Percentiles rank a stretch among this genome's conserved stretches.
These are phyloP conservation scores for Ensete glaucum DNA, from an alignment of 176 grass and related monocot species.

Conservation along the genomic window DNA sequence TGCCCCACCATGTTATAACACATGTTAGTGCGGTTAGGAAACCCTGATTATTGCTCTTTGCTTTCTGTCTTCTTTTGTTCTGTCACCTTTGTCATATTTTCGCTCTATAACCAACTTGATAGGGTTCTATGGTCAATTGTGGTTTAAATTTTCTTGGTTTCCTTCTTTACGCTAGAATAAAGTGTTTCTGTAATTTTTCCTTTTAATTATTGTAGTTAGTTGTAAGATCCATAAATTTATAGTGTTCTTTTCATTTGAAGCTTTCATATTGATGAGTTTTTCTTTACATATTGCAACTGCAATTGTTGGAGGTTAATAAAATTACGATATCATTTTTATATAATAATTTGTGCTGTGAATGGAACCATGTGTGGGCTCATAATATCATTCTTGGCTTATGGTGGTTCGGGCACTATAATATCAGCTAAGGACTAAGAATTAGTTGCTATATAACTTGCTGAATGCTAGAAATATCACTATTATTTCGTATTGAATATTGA, in stretches of 20 bases:
- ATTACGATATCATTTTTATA: neutral
- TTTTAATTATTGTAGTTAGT: neutral
- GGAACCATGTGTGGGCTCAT: neutral
- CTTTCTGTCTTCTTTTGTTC: neutral
- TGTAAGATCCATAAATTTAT: neutral
- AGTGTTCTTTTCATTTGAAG: neutral
- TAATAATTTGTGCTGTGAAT: neutral
- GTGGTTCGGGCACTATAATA: too few relatives aligned
- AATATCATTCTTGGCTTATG: too few relatives aligned
- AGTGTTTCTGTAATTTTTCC: too few relatives aligned
- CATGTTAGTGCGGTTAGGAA: too few relatives aligned
- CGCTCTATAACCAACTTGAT: neutral
- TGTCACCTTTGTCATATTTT: neutral
- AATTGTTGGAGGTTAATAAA: too few relatives aligned
- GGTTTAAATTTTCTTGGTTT: neutral
- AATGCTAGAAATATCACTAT: neutral
- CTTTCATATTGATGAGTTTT: neutral
- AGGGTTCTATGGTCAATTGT: neutral
- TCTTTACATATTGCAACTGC: too few relatives aligned
- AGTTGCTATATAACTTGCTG: neutral
- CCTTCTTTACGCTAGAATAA: neutral
- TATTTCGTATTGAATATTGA: neutral
- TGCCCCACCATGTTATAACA: neutral
- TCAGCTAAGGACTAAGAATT: too few relatives aligned
- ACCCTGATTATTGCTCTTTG: neutral